Evolutionary conservation across 768 basidiomycete species (phyloP), one percentile per base, ranked within the genome.

Genomic region (Rhodocollybia butyracea): DNA sequence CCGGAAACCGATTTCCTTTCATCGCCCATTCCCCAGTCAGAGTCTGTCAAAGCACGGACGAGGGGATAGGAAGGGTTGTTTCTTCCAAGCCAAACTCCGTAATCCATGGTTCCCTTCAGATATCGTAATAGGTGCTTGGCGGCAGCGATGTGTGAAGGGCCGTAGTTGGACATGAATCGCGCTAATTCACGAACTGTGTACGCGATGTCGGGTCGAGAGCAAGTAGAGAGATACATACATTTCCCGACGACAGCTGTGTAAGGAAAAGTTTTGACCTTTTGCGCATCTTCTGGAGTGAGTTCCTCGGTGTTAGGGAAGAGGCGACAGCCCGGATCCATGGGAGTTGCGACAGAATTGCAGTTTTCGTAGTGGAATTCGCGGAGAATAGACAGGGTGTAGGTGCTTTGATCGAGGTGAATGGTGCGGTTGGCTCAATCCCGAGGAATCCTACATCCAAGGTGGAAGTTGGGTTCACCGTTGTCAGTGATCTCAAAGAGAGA

Each of bases 1-100:
- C 70, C 69, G 2, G 67, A 71, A 1, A 70, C 63, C 0, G 73
- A 69, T 15, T 61, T 48, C 17, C 61, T 30, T 3, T 45, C 42
- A 29, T 58, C 57, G 0, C 57, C 59, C 59, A 55, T 58, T 34
- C 56, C 57, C 59, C 59, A 58, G 27, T 60, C 59, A 1, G 59
- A 60, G 26, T 60, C 59, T n/a, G 53, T 58, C 13, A 60, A 47
- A 3, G 57, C 59, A 22, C 41, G 56, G 47, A 60, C 19, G 0
- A 50, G 2, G 2, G 59, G 59, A 1, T 58, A 39, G 3, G 31
- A 7, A 21, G 21, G 8, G 42, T 43, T 43, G n/a, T 11, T 24
- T 19, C 8, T 11, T 43, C 42, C 42, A 3, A 59, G 40, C 3
- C n/a, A 19, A 5, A 61, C 56, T 2, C 60, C 54, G 36, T 56